Conservation (phyloP, 2,329 filamentous ascomycete species). For the Hawksworthiomyces lignivorus region DNA sequence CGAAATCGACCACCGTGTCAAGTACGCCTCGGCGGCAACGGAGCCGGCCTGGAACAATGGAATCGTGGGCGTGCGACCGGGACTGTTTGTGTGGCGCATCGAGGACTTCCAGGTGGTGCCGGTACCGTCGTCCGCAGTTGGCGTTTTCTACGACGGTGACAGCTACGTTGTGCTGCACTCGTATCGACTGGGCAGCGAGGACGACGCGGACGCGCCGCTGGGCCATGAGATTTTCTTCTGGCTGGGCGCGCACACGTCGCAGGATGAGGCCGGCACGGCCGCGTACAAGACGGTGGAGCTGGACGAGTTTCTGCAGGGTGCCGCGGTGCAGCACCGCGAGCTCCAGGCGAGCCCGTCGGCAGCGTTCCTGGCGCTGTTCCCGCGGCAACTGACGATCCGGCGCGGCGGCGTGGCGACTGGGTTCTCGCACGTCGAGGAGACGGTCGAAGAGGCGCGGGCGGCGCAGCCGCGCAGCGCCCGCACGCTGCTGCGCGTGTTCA, state of each 20-base stretch:
- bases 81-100: constrained; percentile 58
- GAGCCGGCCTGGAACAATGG: constrained; percentile 62
- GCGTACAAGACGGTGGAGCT: constrained; percentile 66
- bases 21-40: constrained; percentile 55
- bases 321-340: constrained; percentile 58
- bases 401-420: constrained; percentile 54
- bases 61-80: constrained; percentile 41
- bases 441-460: constrained; percentile 22
- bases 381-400: constrained; percentile 46
- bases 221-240: constrained; percentile 63
- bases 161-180: constrained; percentile 60
- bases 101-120: constrained; percentile 58
- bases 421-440: constrained; percentile 53
- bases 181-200: constrained; percentile 23
- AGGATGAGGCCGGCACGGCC: constrained; percentile 61
- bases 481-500: constrained; percentile 56
- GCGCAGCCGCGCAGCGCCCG: constrained; percentile 31
- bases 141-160: constrained; percentile 59
- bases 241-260: constrained; percentile 56
- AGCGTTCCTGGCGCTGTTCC: constrained; percentile 54
- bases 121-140: constrained; percentile 49
- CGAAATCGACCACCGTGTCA: constrained; percentile 59
- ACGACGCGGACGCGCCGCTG: constrained; percentile 23
- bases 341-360: constrained; percentile 51
- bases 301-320: constrained; percentile 56